Conservation (phyloP, 805 yeast genomes). For the Pichia cephalocereana region DNA sequence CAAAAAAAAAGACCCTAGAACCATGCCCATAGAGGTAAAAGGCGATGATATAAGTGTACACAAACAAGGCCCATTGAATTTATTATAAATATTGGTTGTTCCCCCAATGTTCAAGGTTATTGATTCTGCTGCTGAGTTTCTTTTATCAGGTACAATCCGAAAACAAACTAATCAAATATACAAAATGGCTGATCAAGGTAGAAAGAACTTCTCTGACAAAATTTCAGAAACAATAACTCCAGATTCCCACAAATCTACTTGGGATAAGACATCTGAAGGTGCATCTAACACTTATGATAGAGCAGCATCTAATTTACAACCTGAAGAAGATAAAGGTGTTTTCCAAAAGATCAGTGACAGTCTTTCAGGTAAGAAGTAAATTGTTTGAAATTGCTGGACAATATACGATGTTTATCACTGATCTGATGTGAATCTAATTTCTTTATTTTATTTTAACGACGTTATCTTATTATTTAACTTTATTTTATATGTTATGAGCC, state of each 20-base stretch:
- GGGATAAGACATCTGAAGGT: conserved; percentile 62
- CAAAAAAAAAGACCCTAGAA: no score
- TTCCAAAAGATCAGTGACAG: conserved; percentile 63
- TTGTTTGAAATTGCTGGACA: no score
- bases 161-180: neutral
- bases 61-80: no score
- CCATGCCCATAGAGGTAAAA: no score
- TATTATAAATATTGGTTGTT: no score
- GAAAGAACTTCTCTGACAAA: conserved; percentile 71
- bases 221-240: conserved; percentile 60
- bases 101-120: no score
- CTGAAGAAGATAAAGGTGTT: conserved; percentile 59
- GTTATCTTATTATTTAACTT: no score
- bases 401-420: no score
- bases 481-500: no score
- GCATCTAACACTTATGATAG: conserved; percentile 62
- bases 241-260: conserved; percentile 53
- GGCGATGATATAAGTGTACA: no score
- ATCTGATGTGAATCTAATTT: neutral
- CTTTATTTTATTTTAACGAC: neutral
- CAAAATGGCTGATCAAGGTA: conserved; percentile 39
- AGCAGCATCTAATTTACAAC: conserved; percentile 48
- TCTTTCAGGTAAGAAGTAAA: conserved; percentile 42
- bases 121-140: neutral
- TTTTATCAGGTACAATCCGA: neutral